phyloP scores from a whole-genome alignment of 345 rosid genomes.

The Aethionema arabicum region DNA sequence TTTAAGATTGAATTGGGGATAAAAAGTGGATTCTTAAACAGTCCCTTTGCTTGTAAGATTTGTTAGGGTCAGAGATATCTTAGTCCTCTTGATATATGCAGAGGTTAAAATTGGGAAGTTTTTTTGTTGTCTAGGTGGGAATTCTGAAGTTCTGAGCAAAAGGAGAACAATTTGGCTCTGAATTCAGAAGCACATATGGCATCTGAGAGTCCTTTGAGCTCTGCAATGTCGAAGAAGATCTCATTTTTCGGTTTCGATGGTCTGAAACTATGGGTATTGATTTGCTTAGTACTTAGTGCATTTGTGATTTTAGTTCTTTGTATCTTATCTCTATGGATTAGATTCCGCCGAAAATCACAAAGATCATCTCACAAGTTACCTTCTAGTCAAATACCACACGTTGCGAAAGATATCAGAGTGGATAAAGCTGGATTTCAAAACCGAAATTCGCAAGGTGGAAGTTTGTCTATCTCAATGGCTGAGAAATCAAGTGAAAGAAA shows the following conservation, averaged over 20 bases:
- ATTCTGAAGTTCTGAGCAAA: conserved; percentile 32
- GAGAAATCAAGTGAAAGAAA: conserved; percentile 61
- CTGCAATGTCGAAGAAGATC: conserved; percentile 69
- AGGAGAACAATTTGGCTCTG: conserved; percentile 14
- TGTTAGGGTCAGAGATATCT: conserved; percentile 33
- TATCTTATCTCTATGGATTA: conserved; percentile 64
- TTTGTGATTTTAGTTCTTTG: conserved; percentile 71
- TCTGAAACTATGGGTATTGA: conserved; percentile 86
- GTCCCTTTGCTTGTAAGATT: conserved; percentile 24
- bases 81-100: conserved; percentile 38
- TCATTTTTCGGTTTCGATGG: conserved; percentile 77
- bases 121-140: conserved; percentile 20
- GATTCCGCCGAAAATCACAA: conserved; percentile 62
- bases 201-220: conserved; percentile 57
- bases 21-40: neutral
- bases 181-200: conserved; percentile 50
- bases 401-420: conserved; percentile 82
- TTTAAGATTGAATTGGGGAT: conserved; percentile 7
- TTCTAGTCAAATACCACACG: conserved; percentile 70
- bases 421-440: conserved; percentile 63
- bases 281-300: conserved; percentile 64
- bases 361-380: conserved; percentile 52
- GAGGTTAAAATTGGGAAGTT: neutral
- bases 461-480: conserved; percentile 35
- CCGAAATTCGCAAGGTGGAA: conserved; percentile 45